Percentiles rank a stretch among this genome's conserved stretches.
phyloP scores from a whole-genome alignment of 2,329 filamentous ascomycete genomes.

The Colletotrichum sp. region DNA sequence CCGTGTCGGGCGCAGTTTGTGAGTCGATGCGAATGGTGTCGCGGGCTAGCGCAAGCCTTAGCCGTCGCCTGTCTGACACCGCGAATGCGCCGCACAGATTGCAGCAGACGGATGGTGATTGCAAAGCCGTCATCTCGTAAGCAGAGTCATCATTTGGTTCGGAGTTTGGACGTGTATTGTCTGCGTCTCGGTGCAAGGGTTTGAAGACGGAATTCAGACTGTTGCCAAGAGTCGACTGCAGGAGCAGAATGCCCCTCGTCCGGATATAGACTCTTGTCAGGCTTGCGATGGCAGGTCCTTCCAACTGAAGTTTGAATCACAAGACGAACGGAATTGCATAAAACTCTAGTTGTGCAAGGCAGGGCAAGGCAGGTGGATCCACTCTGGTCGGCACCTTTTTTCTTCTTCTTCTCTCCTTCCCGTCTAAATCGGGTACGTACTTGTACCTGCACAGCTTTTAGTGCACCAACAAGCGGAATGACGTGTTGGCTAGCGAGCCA shows the following conservation, averaged over 20 bases:
- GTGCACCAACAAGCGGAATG: neutral
- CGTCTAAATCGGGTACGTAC: neutral
- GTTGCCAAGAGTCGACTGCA: neutral
- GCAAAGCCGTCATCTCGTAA: neutral
- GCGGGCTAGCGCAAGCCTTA: neutral
- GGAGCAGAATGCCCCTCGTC: neutral
- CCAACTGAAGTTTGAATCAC: neutral
- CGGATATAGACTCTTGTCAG: neutral
- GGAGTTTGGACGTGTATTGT: neutral
- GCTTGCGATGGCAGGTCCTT: constrained; percentile 13
- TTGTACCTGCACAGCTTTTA: neutral
- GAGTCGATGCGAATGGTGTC: neutral
- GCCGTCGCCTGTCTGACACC: neutral
- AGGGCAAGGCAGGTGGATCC: neutral
- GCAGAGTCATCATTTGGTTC: neutral
- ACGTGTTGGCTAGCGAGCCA: neutral
- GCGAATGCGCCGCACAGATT: neutral
- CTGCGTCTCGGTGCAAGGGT: neutral
- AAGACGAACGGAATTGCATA: constrained; percentile 3
- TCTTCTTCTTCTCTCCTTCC: neutral
- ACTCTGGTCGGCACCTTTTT: neutral
- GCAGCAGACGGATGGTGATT: neutral
- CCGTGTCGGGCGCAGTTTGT: neutral
- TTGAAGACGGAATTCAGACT: neutral
- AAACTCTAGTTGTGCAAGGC: neutral